Evolutionary conservation across 2,329 filamentous ascomycete species (phyloP).

Genomic region (Ophiocordyceps camponoti-leonardi): DNA sequence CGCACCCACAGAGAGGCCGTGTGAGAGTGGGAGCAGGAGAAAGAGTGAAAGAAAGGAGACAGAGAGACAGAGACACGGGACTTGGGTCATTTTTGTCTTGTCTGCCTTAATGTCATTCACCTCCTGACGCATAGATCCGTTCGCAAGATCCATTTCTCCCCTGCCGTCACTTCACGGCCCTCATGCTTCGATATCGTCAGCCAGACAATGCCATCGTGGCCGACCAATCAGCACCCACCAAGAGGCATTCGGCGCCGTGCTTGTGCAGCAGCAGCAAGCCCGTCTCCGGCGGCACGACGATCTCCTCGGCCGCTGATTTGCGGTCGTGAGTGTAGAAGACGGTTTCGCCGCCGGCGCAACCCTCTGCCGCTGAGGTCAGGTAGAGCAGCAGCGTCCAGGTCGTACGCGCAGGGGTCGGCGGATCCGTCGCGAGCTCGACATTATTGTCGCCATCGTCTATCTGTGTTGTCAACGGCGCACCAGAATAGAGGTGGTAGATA

Average conservation of each 20-base stretch:
- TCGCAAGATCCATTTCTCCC: conserved; percentile 83
- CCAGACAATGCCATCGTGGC: conserved; percentile 8
- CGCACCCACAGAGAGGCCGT: no score
- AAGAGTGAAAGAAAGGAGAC: background rate
- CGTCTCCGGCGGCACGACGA: conserved; percentile 60
- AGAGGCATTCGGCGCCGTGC: conserved; percentile 74
- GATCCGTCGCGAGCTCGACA: conserved; percentile 32
- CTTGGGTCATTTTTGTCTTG: background rate
- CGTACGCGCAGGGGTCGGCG: conserved; percentile 29
- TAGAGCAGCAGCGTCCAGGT: conserved; percentile 90
- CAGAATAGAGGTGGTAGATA: background rate
- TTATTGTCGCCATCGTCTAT: conserved; percentile 77
- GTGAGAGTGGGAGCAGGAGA: background rate
- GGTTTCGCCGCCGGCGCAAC: conserved; percentile 73
- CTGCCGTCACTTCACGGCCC: conserved; percentile 57
- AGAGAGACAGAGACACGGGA: background rate
- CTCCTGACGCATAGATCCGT: conserved; percentile 60
- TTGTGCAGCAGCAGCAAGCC: conserved; percentile 76
- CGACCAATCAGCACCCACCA: conserved; percentile 29
- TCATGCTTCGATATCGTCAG: conserved; percentile 41
- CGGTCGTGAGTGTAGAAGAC: conserved; percentile 70
- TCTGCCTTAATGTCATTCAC: conserved; percentile 11
- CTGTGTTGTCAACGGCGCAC: background rate
- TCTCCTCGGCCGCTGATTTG: conserved; percentile 39
- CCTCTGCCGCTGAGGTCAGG: conserved; percentile 56